Conservation (phyloP, 1,139 yeast genomes). For the Candida neerlandica region DNA sequence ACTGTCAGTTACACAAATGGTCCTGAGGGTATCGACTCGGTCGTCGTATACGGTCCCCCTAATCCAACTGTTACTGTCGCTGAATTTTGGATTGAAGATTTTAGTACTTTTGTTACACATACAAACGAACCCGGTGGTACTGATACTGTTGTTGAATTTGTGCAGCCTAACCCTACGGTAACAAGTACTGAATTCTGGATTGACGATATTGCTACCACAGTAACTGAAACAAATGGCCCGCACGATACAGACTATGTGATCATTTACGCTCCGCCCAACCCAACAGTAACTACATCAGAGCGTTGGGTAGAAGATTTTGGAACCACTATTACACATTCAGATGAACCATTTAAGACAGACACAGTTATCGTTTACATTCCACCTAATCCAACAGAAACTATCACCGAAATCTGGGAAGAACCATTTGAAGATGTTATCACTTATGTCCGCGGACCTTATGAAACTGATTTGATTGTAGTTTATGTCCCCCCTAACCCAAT, state of each 20-base stretch:
- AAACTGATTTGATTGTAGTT: background rate
- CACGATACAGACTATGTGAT: slow-evolving; percentile 19
- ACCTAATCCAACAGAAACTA: slow-evolving; percentile 7
- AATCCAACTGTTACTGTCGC: slow-evolving; percentile 11
- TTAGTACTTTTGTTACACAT: background rate
- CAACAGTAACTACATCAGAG: slow-evolving; percentile 8
- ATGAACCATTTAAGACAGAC: slow-evolving; percentile 16
- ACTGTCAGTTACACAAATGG: slow-evolving; percentile 15
- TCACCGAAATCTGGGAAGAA: slow-evolving; percentile 2
- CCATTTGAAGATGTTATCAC: slow-evolving; percentile 13
- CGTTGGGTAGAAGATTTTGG: slow-evolving; percentile 8
- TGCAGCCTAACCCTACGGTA: slow-evolving; percentile 15
- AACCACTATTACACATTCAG: slow-evolving; percentile 13
- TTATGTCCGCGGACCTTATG: slow-evolving; percentile 11
- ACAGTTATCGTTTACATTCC: slow-evolving; percentile 19
- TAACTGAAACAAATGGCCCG: no score
- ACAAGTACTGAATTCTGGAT: slow-evolving; percentile 11
- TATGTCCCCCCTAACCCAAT: slow-evolving; percentile 18
- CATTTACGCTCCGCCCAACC: slow-evolving; percentile 19
- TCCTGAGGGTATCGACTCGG: slow-evolving; percentile 16
- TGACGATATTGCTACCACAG: slow-evolving; percentile 10
- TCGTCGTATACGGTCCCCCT: slow-evolving; percentile 18
- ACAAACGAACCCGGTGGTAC: slow-evolving; percentile 10
- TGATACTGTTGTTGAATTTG: slow-evolving; percentile 20
- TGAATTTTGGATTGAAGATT: slow-evolving; percentile 10